Percentiles rank a stretch among this genome's conserved stretches.
Evolutionary conservation across 2,329 filamentous ascomycete genomes (phyloP).

Genomic region (Epichloe coenophiala): DNA sequence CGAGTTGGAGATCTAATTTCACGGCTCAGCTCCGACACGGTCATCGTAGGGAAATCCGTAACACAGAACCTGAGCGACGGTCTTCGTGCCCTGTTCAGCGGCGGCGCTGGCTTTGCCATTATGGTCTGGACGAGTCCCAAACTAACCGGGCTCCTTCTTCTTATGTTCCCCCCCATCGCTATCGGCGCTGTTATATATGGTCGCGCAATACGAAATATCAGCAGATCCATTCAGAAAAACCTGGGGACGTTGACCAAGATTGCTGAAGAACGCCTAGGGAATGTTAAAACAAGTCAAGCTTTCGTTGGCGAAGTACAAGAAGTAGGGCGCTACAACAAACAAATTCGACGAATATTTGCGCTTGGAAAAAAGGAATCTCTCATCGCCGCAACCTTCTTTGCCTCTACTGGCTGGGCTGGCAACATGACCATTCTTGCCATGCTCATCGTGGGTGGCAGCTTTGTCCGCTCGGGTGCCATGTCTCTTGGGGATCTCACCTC

Average conservation of each 20-base stretch:
- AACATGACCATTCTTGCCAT: conserved; percentile 93
- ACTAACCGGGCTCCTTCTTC: conserved; percentile 70
- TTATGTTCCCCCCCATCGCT: conserved; percentile 90
- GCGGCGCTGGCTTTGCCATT: conserved; percentile 73
- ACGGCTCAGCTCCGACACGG: conserved; percentile 85
- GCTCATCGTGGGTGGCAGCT: conserved; percentile 77
- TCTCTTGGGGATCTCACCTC: conserved; percentile 86
- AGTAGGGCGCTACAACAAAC: conserved; percentile 78
- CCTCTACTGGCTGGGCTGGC: conserved; percentile 74
- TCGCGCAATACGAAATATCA: conserved; percentile 74
- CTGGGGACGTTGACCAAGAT: conserved; percentile 90
- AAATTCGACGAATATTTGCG: conserved; percentile 82
- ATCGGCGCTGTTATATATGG: conserved; percentile 87
- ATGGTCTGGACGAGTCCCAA: conserved; percentile 96
- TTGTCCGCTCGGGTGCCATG: conserved; percentile 78
- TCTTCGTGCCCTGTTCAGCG: conserved; percentile 80
- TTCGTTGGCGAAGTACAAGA: conserved; percentile 91
- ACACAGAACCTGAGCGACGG: conserved; percentile 96
- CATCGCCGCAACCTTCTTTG: conserved; percentile 83
- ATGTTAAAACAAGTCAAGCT: conserved; percentile 91
- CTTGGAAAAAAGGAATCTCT: conserved; percentile 82
- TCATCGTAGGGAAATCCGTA: conserved; percentile 96
- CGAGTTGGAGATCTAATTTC: conserved; percentile 93
- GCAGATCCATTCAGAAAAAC: conserved; percentile 86
- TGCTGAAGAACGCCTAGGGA: conserved; percentile 92